Evolutionary conservation across 495 filamentous ascomycete genomes (phyloP).

Genomic region (Penicillium angulare): DNA sequence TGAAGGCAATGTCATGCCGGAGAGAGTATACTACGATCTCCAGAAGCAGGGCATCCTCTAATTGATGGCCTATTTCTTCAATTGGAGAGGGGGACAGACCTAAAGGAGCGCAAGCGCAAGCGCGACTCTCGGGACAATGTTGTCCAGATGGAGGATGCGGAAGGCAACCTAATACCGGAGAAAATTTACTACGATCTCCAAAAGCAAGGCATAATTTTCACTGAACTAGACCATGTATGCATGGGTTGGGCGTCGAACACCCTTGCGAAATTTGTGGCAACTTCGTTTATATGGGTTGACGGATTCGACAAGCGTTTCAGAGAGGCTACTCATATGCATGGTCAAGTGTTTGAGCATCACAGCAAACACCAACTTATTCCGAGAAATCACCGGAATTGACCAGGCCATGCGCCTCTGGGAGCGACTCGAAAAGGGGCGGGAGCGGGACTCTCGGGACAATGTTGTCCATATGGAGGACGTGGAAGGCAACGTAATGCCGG

Average conservation of each 20-base stretch:
- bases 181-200: conserved; percentile 87
- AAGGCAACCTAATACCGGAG: conserved; percentile 98
- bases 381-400: conserved; percentile 89
- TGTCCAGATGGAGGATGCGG: conserved; percentile 96
- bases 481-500: conserved; percentile 97
- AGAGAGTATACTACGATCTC: conserved; percentile 90
- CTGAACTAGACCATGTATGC: conserved; percentile 46
- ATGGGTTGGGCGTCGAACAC: conserved; percentile 93
- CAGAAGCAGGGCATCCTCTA: conserved; percentile 57
- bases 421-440: conserved; percentile 83
- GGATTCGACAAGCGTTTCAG: conserved; percentile 98
- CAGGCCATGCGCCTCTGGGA: conserved; percentile 88
- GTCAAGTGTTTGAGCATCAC: conserved; percentile 91
- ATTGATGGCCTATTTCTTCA: conserved; percentile 3
- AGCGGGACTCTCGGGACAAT: conserved; percentile 69
- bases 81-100: not conserved
- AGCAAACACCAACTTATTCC: conserved; percentile 79
- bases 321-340: conserved; percentile 87
- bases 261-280: conserved; percentile 96
- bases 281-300: conserved; percentile 93
- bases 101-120: too few relatives aligned
- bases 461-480: conserved; percentile 98
- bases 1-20: conserved; percentile 97
- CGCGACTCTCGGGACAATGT: conserved; percentile 74
- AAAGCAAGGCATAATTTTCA: conserved; percentile 55